These are phyloP conservation scores for Acanthamoeba healyi DNA, from an alignment of 208 protist species.

Conservation along the genomic window DNA sequence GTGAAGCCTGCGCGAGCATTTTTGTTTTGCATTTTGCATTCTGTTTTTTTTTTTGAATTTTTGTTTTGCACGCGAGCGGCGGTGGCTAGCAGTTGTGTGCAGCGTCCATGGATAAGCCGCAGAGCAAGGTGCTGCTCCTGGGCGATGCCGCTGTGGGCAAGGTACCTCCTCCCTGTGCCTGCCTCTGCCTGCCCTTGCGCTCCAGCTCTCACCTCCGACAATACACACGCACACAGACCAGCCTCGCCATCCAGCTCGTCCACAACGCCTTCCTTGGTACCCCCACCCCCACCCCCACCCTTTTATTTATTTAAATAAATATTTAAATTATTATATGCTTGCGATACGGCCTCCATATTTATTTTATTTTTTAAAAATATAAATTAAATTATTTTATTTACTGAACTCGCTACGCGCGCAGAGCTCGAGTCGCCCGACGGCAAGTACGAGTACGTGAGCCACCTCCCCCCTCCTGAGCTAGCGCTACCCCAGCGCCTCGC, in stretches of 20 bases:
- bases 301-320: neutral
- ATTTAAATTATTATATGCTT: neutral
- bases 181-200: neutral
- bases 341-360: neutral
- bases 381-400: neutral
- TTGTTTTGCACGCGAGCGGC: neutral
- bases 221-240: neutral
- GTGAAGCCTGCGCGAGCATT: no score
- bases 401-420: neutral
- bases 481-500: neutral
- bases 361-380: neutral
- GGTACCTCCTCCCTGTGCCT: neutral
- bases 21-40: no score
- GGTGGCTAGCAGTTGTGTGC: no score
- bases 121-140: neutral
- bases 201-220: neutral
- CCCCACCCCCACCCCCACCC: neutral
- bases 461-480: neutral
- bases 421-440: neutral
- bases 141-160: neutral
- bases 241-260: neutral
- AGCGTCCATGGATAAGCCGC: neutral
- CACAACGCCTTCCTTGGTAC: conserved; percentile 22
- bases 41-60: neutral
- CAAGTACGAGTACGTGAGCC: neutral